Base-by-base conservation (phyloP, 257 asterid genomes). In the Solanum sejunctum region DNA sequence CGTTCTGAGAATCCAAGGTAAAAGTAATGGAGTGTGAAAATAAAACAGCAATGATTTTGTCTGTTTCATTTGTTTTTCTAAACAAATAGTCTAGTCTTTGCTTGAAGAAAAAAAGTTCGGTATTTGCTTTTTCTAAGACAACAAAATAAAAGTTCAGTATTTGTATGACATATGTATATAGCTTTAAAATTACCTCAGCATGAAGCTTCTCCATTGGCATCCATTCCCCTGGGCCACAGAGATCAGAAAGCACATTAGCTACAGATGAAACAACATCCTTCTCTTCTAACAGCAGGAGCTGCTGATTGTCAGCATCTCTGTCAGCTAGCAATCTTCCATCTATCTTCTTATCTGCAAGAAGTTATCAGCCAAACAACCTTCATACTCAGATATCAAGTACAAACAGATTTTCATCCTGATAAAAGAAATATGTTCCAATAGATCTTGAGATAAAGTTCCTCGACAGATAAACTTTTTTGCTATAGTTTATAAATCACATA, bases 141-240 rank as follows among this genome's bases (percentile, higher is more conserved):
- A 36, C 41, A 78, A 17, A 11, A 75, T 49, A 49, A 11, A 51
- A 52, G 12, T 52, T 49, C 26, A 21, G 41, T 12, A 47, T 23
- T 16, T 10, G 15, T 78, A 52, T 52, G 45, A 39, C 79, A 70
- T 60, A 39, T 32, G 47, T 18, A 32, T 6, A 16, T 23, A 77
- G 12, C 63, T 77, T 23, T 26, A 51, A 15, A 23, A 52, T 52
- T 78, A 95, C 99, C 98, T 95, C 94, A 3, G 93, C 67, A 63
- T 95, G 98, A 86, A 97, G 99, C 84, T 91, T 93, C 89, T 95
- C 98, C 98, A 95, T 93, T 16, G 98, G 90, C 99, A 97, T 95
- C 97, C 97, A 97, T 52, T 97, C 99, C 79, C 98, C 99, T 82
- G 98, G 99, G 83, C 98, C 97, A 58, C 98, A 97, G 83, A 93